A percentile compares a stretch with the other conserved stretches of the same genome.
Conservation (phyloP, 805 yeast species). For the Candida easanensis region DNA sequence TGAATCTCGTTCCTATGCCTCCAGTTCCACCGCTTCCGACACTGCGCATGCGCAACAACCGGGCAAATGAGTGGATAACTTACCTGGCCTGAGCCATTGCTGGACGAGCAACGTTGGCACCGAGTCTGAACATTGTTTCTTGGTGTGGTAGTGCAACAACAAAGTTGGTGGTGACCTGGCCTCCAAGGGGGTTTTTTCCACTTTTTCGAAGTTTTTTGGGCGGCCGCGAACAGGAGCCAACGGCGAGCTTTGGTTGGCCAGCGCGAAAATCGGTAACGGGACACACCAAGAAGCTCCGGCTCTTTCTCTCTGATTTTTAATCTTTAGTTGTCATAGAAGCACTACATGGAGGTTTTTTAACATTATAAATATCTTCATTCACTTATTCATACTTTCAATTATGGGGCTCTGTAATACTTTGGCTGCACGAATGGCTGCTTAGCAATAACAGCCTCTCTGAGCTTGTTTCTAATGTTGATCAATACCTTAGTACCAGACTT, state of each 20-base stretch:
- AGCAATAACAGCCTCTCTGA: slow-evolving; percentile 68
- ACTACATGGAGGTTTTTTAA: too few relatives aligned
- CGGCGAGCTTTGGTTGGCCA: slow-evolving; percentile 25
- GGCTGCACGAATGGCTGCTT: slow-evolving; percentile 84
- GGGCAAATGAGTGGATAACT: slow-evolving; percentile 6
- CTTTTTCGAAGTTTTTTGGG: slow-evolving; percentile 17
- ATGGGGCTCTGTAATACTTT: slow-evolving; percentile 54
- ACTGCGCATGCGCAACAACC: background rate
- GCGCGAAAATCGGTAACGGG: slow-evolving; percentile 10
- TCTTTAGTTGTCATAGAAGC: background rate
- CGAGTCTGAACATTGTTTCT: slow-evolving; percentile 29
- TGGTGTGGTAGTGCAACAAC: slow-evolving; percentile 2
- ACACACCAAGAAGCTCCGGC: too few relatives aligned
- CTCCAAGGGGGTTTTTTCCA: slow-evolving; percentile 16
- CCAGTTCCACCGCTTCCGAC: background rate
- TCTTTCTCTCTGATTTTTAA: background rate
- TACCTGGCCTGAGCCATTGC: slow-evolving; percentile 30
- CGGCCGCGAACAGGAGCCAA: slow-evolving; percentile 8
- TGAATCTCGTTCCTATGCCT: background rate
- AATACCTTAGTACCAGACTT: slow-evolving; percentile 73
- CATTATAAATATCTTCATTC: too few relatives aligned
- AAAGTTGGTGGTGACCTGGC: background rate
- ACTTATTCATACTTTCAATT: background rate
- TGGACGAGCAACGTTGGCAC: slow-evolving; percentile 32
- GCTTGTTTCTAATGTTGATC: slow-evolving; percentile 81